Conservation (phyloP, 257 asterid genomes). For the Ilex asprella region DNA sequence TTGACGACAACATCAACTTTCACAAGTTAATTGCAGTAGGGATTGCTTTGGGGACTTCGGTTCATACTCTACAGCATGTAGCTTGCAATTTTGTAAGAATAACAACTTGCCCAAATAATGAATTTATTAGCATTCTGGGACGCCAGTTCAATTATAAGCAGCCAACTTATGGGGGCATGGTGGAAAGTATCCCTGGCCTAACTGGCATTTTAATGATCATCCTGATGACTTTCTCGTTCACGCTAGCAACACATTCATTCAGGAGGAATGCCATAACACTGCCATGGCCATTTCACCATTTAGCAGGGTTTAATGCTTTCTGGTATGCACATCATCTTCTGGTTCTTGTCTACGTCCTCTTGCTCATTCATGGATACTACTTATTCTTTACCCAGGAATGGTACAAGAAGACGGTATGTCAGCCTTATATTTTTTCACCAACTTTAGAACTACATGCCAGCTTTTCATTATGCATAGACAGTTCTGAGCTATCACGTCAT, state of each 20-base stretch:
- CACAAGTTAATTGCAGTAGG: constrained; percentile 62
- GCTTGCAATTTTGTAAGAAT: constrained; percentile 57
- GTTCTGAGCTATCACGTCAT: no score
- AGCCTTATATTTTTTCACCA: no score
- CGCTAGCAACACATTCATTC: constrained; percentile 63
- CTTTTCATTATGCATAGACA: no score
- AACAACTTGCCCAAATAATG: constrained; percentile 42
- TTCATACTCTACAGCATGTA: constrained; percentile 47
- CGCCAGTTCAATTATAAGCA: constrained; percentile 36
- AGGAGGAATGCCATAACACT: constrained; percentile 67
- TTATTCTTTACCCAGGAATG: constrained; percentile 52
- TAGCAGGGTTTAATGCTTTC: constrained; percentile 85
- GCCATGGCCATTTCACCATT: constrained; percentile 48
- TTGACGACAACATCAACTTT: constrained; percentile 84
- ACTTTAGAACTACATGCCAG: no score
- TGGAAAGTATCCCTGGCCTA: constrained; percentile 34
- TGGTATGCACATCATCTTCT: constrained; percentile 94
- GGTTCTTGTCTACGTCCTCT: constrained; percentile 56
- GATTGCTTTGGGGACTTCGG: constrained; percentile 29
- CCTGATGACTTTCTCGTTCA: constrained; percentile 55
- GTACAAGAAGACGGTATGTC: constrained; percentile 65
- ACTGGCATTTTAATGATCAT: constrained; percentile 58
- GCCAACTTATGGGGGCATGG: constrained; percentile 48
- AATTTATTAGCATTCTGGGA: constrained; percentile 45
- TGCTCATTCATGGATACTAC: constrained; percentile 73